Evolutionary conservation across 345 rosid genomes (phyloP).

Genomic region (Gossypium ekmanianum): DNA sequence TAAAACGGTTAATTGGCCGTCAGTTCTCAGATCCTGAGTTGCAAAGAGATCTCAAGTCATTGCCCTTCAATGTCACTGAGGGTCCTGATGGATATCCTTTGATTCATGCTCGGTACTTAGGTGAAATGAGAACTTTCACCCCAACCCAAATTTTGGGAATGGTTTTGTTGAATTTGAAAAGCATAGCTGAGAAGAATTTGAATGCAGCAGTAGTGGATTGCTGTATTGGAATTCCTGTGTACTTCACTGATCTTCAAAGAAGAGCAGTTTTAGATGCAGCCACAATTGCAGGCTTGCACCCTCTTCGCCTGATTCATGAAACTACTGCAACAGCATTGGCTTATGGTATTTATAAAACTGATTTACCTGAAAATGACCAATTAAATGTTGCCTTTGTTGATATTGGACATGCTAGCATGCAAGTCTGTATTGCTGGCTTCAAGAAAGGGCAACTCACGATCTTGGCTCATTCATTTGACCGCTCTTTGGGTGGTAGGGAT

Average conservation of each 20-base stretch:
- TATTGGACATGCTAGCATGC: conserved; percentile 90
- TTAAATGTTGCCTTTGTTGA: conserved; percentile 90
- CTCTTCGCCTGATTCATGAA: conserved; percentile 80
- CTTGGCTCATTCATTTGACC: conserved; percentile 75
- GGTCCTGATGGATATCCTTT: conserved; percentile 89
- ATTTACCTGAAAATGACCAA: conserved; percentile 78
- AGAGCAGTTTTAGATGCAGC: conserved; percentile 96
- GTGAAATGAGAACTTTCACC: conserved; percentile 72
- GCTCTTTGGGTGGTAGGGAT: conserved; percentile 87
- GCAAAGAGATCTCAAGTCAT: conserved; percentile 74
- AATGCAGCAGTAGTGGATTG: conserved; percentile 90
- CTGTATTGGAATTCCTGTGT: conserved; percentile 90
- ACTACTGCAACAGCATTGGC: conserved; percentile 95
- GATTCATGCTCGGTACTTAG: conserved; percentile 78
- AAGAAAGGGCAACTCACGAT: conserved; percentile 81
- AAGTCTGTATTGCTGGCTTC: conserved; percentile 93
- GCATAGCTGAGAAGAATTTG: conserved; percentile 81
- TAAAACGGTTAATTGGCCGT: conserved; percentile 80
- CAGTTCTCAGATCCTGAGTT: conserved; percentile 84
- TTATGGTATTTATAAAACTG: conserved; percentile 95
- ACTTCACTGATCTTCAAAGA: conserved; percentile 87
- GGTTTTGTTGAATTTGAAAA: conserved; percentile 76
- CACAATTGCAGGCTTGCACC: conserved; percentile 85
- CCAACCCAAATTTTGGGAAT: conserved; percentile 95
- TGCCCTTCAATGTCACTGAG: conserved; percentile 67